Evolutionary conservation across 1,139 yeast genomes (phyloP), one percentile per base, ranked within the genome.

Genomic region (Pichia sp.): DNA sequence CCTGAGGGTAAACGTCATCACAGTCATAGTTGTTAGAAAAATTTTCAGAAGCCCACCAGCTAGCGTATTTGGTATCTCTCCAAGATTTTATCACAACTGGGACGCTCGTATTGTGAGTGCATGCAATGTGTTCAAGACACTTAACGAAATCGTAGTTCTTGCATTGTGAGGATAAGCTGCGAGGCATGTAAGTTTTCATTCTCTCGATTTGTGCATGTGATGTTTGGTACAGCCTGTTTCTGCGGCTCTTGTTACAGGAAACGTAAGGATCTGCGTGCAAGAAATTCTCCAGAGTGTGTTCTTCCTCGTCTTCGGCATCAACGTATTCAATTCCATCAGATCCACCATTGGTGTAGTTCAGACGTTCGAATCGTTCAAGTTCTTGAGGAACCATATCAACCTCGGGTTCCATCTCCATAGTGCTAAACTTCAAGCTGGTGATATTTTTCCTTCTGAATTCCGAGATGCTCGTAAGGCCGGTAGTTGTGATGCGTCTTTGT

Each of bases 71-170:
- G 10, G 29, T 26, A 8, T 19, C 7, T 13, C 21, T 25, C 39
- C 39, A 37, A 6, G 39, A 22, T 22, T 33, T 29, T 3, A 37
- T 21, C 6, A 37, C 25, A 1, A 37, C 14, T 13, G 39, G 39
- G 2, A 37, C 39, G 15, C 39, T 37, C 2, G 39, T 37, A 8
- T 7, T 17, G 18, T 37, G 37, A 13, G 12, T 27, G 6, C 27
- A 25, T 11, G 39, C 39, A 6, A 32, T 16, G 12, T 29, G 22
- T 16, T 37, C 32, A 5, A 37, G n/a, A 10, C 14, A 11, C 14
- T 37, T 37, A 3, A 37, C 36, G 5, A 37, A 21, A 11, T 37
- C 39, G n/a, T 32, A 37, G 9, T 31, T 37, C 5, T 20, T 29
- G 3, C 13, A 5, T 11, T 29, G 29, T 13, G 32, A 29, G 8